Conservation (phyloP, 495 filamentous ascomycete genomes). For the Pseudomonodictys pantanalensis region DNA sequence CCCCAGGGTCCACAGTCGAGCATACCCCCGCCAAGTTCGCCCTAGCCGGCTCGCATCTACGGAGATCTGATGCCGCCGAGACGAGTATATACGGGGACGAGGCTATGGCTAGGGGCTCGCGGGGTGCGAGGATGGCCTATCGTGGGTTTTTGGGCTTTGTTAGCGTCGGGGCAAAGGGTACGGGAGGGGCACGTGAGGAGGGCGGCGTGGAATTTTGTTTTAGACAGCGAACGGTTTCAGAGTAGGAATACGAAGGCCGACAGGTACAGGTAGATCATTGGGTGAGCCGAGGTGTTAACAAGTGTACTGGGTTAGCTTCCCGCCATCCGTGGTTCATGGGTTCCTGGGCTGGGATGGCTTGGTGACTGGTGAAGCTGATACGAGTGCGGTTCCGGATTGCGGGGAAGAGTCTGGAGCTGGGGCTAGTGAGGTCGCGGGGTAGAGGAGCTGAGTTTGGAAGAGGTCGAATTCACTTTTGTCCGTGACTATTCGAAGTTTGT, state of each 20-base stretch:
- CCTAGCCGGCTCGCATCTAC: no score
- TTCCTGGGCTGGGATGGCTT: background rate
- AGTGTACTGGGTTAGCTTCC: no score
- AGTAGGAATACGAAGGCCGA: background rate
- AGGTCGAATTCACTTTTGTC: background rate
- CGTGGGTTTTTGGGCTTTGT: background rate
- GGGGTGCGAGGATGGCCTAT: background rate
- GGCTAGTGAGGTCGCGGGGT: background rate
- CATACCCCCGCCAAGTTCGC: no score
- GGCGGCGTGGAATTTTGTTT: background rate
- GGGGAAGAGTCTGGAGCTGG: background rate
- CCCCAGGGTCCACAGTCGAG: no score
- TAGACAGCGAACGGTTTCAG: background rate
- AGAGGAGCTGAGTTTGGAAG: background rate
- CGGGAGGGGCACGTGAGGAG: background rate
- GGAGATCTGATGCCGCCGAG: no score
- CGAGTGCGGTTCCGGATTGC: background rate
- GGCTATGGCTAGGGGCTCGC: no score
- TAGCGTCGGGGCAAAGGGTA: slow-evolving; percentile 5
- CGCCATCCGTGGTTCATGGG: background rate
- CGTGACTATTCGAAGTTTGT: no score
- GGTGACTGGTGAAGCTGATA: no score
- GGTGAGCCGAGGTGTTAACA: no score
- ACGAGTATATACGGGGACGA: no score
- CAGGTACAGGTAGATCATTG: background rate